Conservation (phyloP, 2,329 filamentous ascomycete species). For the Fusarium algeriense region DNA sequence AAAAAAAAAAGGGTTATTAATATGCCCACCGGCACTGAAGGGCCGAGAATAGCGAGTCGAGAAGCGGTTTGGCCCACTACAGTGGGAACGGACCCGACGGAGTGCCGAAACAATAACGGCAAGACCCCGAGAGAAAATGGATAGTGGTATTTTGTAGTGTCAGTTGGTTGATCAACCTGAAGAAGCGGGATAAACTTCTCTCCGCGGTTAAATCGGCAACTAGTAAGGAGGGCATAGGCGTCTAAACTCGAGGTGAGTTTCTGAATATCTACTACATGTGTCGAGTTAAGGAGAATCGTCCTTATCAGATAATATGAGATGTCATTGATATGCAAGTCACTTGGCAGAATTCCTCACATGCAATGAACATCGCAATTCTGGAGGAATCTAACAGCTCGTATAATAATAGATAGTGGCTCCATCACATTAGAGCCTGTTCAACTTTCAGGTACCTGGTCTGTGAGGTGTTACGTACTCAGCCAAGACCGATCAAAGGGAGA, state of each 20-base stretch:
- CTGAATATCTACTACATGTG: not conserved
- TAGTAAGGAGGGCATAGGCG: conserved; percentile 11
- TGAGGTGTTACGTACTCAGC: conserved; percentile 11
- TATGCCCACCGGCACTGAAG: conserved; percentile 15
- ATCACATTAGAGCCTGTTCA: not conserved
- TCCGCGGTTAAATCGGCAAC: conserved; percentile 30
- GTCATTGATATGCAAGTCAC: not conserved
- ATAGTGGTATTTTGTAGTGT: not conserved
- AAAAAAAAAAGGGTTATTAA: conserved; percentile 18
- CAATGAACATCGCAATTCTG: conserved; percentile 3
- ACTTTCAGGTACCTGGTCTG: not conserved
- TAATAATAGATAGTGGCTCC: conserved; percentile 1
- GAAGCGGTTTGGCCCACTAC: conserved; percentile 18
- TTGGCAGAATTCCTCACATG: conserved; percentile 8
- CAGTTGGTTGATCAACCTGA: conserved; percentile 20
- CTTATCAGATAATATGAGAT: not conserved
- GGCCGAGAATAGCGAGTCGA: conserved; percentile 24
- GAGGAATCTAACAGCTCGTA: conserved; percentile 10
- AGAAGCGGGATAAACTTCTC: conserved; percentile 12
- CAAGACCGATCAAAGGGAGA: conserved; percentile 5
- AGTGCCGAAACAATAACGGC: conserved; percentile 13
- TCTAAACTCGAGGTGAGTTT: conserved; percentile 1
- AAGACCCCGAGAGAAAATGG: not conserved
- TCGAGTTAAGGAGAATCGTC: not conserved
- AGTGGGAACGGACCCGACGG: conserved; percentile 6